Evolutionary conservation across 2,329 filamentous ascomycete species (phyloP), one percentile per base, ranked within the genome.

Genomic region (Penicillium capsulatum): DNA sequence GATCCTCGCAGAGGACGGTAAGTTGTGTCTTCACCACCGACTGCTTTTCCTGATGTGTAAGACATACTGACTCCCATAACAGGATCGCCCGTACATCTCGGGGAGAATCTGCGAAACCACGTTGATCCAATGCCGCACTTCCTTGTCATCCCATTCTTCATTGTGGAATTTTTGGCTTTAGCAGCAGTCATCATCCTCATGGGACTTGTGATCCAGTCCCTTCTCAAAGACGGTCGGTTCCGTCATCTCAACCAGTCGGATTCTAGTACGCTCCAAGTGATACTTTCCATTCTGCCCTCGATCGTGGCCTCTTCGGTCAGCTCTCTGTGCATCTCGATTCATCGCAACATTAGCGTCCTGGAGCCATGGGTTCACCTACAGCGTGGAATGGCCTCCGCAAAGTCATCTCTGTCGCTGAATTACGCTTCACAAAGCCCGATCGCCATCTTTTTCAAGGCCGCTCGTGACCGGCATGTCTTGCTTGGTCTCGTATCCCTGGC

Each of bases 301-400:
- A 39, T 63, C 8, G 55, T 63, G 3, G 60, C 60, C 1, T 63
- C 60, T 2, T 53, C 55, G 0, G 59, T 63, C 2, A 57, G 55
- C 7, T 51, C 60, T 3, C 40, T 63, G 4, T 63, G 59, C 37
- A 60, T 52, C 1, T 63, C 60, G 0, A 63, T 63, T 24, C 56
- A 63, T 24, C 59, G 60, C 3, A 61, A 63, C 15, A 44, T 63
- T 17, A 61, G 55, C 14, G 55, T 63, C 5, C 48, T 63, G 8
- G 60, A 63, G 40, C 60, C 60, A 2, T 63, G 60, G 60, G 59
- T 63, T 5, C 59, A 63, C 17, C 50, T 63, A 3, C 60, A 63
- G 28, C 51, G 58, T 2, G 60, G 60, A 3, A 55, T 51, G 44
- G 60, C 54, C 1, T 36, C 45, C 3, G 54, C 54, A 4, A 46